Evolutionary conservation across 2,329 filamentous ascomycete genomes (phyloP).

Genomic region (Penicillium janthinellum): DNA sequence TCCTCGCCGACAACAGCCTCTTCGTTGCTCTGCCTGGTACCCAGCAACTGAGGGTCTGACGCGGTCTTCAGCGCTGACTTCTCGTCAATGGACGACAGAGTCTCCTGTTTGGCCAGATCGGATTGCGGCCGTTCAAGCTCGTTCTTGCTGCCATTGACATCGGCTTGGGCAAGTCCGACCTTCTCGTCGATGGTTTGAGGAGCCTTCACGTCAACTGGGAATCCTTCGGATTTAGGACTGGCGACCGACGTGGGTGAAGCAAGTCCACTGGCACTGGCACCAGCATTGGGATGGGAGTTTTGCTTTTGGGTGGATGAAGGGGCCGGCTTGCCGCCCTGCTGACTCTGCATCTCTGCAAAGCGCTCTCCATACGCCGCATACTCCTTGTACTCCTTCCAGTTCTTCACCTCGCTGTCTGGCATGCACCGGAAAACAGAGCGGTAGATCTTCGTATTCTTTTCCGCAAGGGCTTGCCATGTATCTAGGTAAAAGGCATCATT

Average conservation of each 20-base stretch:
- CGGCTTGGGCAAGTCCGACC: constrained; percentile 36
- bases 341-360: constrained; percentile 70
- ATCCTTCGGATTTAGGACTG: constrained; percentile 35
- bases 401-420: constrained; percentile 91
- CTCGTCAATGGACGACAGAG: constrained; percentile 44
- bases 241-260: constrained; percentile 28
- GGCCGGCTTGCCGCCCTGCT: constrained; percentile 52
- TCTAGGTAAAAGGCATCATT: constrained; percentile 81
- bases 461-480: constrained; percentile 81
- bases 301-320: constrained; percentile 47
- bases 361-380: constrained; percentile 74
- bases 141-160: constrained; percentile 31
- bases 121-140: constrained; percentile 38
- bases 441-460: constrained; percentile 95
- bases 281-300: constrained; percentile 43
- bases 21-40: constrained; percentile 29
- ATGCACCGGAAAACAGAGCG: constrained; percentile 93
- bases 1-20: constrained; percentile 32
- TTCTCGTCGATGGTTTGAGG: constrained; percentile 38
- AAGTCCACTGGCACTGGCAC: constrained; percentile 27
- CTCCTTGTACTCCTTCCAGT: constrained; percentile 90
- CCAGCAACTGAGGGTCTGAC: constrained; percentile 30
- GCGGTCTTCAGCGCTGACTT: constrained; percentile 42
- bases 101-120: constrained; percentile 33
- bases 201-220: constrained; percentile 33